phyloP scores from a whole-genome alignment of 2,329 filamentous ascomycete species.

The Lasiodiplodia sp. region DNA sequence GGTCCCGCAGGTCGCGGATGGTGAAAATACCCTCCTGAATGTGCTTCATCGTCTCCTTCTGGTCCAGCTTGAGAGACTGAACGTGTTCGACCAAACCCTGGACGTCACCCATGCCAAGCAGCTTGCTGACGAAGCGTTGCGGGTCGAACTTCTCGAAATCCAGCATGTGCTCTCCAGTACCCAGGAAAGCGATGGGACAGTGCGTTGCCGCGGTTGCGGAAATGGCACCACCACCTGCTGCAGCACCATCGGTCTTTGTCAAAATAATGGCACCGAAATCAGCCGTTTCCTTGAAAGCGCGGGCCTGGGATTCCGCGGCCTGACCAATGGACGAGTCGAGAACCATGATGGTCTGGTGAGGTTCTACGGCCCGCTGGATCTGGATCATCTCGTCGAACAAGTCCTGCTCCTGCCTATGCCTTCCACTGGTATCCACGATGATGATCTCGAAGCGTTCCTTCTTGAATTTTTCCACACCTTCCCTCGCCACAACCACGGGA shows the following conservation, averaged over 20 bases:
- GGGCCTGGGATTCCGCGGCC: slow-evolving; percentile 90
- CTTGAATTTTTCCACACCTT: slow-evolving; percentile 98
- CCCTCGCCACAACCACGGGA: slow-evolving; percentile 88
- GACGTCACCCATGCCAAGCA: slow-evolving; percentile 98
- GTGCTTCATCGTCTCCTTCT: slow-evolving; percentile 99
- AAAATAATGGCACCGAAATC: slow-evolving; percentile 99
- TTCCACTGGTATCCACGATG: slow-evolving; percentile 95
- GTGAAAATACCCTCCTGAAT: slow-evolving; percentile 97
- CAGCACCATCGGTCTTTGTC: slow-evolving; percentile 97
- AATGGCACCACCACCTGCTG: slow-evolving; percentile 94
- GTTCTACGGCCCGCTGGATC: slow-evolving; percentile 87
- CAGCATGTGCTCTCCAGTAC: slow-evolving; percentile 96
- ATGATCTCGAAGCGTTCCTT: slow-evolving; percentile 98
- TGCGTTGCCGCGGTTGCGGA: slow-evolving; percentile 96
- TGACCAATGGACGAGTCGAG: slow-evolving; percentile 96
- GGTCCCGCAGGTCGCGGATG: slow-evolving; percentile 90
- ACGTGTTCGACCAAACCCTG: slow-evolving; percentile 95
- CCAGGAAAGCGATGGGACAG: slow-evolving; percentile 97
- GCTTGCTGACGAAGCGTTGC: slow-evolving; percentile 89
- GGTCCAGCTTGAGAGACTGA: slow-evolving; percentile 91
- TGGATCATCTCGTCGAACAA: slow-evolving; percentile 98
- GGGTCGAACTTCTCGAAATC: slow-evolving; percentile 93
- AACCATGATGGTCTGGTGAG: slow-evolving; percentile 98
- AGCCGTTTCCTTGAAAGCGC: slow-evolving; percentile 96
- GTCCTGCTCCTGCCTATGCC: slow-evolving; percentile 93